Base-by-base conservation (phyloP, 1,284 basidiomycete species). In the Ceratobasidium sp. region DNA sequence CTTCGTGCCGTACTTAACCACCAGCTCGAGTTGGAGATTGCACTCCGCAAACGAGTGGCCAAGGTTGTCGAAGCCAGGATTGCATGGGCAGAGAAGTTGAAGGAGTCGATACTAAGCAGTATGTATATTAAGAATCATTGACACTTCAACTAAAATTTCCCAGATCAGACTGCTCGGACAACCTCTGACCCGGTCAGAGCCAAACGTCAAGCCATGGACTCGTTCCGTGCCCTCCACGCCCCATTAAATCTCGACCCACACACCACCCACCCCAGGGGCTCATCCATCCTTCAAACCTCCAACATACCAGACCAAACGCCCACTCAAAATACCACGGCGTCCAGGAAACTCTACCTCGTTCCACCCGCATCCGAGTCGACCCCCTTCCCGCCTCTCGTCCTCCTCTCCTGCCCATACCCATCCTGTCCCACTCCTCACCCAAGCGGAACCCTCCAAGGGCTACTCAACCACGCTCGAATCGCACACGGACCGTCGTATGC, bases 401-500 rank as follows among this genome's bases (percentile, higher is more conserved):
- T 67, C 29, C 52, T 67, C 20, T 54, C 40, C 10, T 67, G 64
- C 7, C 64, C 64, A 15, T 29, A 55, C 64, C 64, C 64, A 1
- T 55, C 64, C 3, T 67, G 64, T 27, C 64, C 64, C 3, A 67
- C 64, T 40, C 64, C 64, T 45, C 50, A 67, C 29, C 64, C 64
- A 0, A 55, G 52, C 7, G 53, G 38, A 52, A 67, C 52, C 12
- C 64, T 67, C 64, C 64, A 67, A 47, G 64, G 64, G n/a, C 52
- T 67, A 17, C 64, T 67, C 29, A 67, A 67, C 42, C 64, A 67
- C 49, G 64, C 64, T 1, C 64, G 64, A 22, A 67, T 67, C 32
- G 52, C 64, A 2, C 64, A 67, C 64, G 64, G 64, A 32, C 52
- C 64, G 15, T 32, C 29, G 3, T 67, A 67, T 32, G n/a, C 64